Conservation (phyloP, 2,329 filamentous ascomycete genomes). For the Nigrospora sphaerica region DNA sequence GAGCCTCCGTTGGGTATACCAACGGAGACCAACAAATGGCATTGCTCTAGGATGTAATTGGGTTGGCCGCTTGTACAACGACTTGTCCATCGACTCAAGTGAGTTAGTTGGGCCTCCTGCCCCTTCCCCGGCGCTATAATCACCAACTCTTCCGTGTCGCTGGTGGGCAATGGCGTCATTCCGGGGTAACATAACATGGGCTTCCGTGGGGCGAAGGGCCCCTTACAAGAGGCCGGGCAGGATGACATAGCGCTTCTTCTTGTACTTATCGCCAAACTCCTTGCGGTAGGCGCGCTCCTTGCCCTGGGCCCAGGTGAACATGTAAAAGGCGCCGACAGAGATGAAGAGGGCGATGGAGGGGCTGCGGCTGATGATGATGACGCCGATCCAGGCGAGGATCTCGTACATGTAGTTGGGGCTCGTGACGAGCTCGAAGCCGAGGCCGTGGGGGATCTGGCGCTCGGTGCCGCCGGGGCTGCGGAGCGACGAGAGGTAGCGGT, state of each 20-base stretch:
- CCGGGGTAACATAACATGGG: no score
- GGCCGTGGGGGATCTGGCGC: constrained; percentile 78
- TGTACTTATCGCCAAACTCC: constrained; percentile 89
- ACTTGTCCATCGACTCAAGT: no score
- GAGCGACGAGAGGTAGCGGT: constrained; percentile 70
- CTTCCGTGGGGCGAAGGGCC: no score
- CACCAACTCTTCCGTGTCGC: no score
- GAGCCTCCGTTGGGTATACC: no score
- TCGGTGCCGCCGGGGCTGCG: constrained; percentile 75
- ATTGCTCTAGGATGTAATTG: no score
- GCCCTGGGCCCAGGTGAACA: constrained; percentile 82
- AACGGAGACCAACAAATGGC: no score
- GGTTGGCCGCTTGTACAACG: no score
- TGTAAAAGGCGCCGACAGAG: constrained; percentile 64
- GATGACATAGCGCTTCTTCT: constrained; percentile 84
- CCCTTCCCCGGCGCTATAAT: no score
- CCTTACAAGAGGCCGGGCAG: constrained; percentile 67
- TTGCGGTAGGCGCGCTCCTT: constrained; percentile 88
- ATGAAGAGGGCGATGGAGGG: constrained; percentile 74
- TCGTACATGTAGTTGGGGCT: constrained; percentile 98
- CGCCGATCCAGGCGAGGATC: constrained; percentile 75
- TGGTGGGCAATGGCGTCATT: no score
- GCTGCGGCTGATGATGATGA: constrained; percentile 73
- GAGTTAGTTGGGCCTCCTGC: no score
- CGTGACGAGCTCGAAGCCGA: constrained; percentile 81